A percentile compares a stretch with the other conserved stretches of the same genome.
Conservation (phyloP, 2,329 filamentous ascomycete genomes). For the Pseudogymnoascus sp. region DNA sequence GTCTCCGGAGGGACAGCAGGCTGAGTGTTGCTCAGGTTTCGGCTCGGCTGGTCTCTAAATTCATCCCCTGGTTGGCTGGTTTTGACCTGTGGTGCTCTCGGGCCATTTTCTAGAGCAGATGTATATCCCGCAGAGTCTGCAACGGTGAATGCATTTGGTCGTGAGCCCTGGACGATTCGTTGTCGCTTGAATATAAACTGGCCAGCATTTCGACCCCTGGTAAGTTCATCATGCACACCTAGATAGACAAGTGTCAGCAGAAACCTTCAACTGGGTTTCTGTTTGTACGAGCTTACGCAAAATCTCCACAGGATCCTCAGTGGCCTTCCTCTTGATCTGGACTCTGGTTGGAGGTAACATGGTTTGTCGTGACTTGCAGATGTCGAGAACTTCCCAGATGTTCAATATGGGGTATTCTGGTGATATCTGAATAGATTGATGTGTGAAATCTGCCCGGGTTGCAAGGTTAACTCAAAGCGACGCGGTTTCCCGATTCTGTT, state of each 20-base stretch:
- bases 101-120: slow-evolving; percentile 1
- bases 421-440: neutral
- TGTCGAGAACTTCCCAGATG: neutral
- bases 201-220: slow-evolving; percentile 20
- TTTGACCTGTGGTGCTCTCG: slow-evolving; percentile 2
- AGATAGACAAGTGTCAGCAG: neutral
- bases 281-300: slow-evolving; percentile 23
- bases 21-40: neutral
- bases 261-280: neutral
- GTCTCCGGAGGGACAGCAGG: neutral
- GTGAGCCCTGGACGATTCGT: slow-evolving; percentile 1
- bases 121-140: neutral
- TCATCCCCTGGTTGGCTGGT: slow-evolving; percentile 6
- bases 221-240: slow-evolving; percentile 26
- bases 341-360: slow-evolving; percentile 25
- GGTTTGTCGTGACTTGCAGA: neutral
- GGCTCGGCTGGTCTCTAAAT: slow-evolving; percentile 8
- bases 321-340: slow-evolving; percentile 29
- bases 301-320: slow-evolving; percentile 28
- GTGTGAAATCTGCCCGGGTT: neutral
- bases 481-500: neutral
- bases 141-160: neutral
- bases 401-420: neutral
- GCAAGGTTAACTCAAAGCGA: neutral
- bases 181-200: slow-evolving; percentile 27